Evolutionary conservation across 176 grass and related monocot species (phyloP), one percentile per base, ranked within the genome.

Genomic region (Dendrocalamus sinicus): DNA sequence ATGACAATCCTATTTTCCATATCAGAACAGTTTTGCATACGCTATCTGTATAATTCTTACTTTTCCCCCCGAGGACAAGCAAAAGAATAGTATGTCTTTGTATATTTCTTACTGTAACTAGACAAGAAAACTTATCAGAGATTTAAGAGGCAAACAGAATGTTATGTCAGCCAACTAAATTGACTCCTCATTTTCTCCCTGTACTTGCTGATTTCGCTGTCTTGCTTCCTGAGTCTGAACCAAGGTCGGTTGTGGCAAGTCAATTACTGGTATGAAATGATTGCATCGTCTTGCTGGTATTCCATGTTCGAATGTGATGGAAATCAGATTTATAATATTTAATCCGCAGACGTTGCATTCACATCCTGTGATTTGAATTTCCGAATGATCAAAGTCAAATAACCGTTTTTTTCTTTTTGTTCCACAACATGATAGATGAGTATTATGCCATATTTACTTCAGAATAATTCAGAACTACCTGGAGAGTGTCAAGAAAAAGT

Each of bases 401-500:
- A 68, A 39, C 0, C 4, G 4, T 26, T 24, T 26, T 24, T 62
- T 6, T 17, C 12, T 16, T 51, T 35, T 54, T 55, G 32, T 39
- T 55, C 9, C 28, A 76, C 28, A 55, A 35, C 19, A 35, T 45
- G 7, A 37, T 75, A 17, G 1, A 75, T 54, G 3, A 55, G 47
- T 55, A 55, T 55, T 28, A 55, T 32, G 8, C 17, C 24, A 37
- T 55, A 55, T 35, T 75, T 39, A 12, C 37, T 70, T 57, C 78
- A 39, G 30, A 67, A 52, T 50, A 50, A 39, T 23, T 19, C 4
- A 81, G 7, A 86, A 20, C 12, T 83, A 64, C 41, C 68, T 88
- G 47, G 78, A 80, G 22, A 51, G 62, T 28, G 75, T 70, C 14
- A 74, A 19, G 76, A 81, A 41, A 15, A 64, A 43, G 63, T 88